Evolutionary conservation across 78 protist genomes (phyloP), one percentile per base, ranked within the genome.

Genomic region (Dictyostelium capitatum): DNA sequence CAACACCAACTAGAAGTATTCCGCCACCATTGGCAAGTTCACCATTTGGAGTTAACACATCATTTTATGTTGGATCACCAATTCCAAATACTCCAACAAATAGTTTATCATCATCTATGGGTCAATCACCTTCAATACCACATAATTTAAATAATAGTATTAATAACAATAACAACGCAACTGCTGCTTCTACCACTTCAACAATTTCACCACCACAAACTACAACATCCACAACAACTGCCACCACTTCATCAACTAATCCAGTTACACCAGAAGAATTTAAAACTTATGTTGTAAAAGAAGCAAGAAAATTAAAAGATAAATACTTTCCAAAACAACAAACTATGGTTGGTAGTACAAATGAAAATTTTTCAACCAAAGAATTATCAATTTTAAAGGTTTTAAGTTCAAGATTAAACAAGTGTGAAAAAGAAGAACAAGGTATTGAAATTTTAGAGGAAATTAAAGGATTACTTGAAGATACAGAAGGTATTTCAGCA

Each of bases 21-120:
- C 83, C 84, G n/a, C 93, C 93, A 78, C 93, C 93, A 6, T 32
- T 77, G 41, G 83, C 84, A 8, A 77, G 85, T 32, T 78, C 85
- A n/a, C 84, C 93, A 87, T 77, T 77, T 65, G 82, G 82, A 6
- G 32, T 50, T 5, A 77, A 77, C 37, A 25, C 56, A 1, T n/a
- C 79, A 46, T 87, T 87, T 70, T 87, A 77, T 87, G 92, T 85
- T 74, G 93, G 93, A 4, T 87, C 93, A n/a, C 93, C 93, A 20
- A 30, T 25, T 17, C 56, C 70, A 25, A 50, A 57, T 28, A 79
- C 83, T 19, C 93, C 93, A 64, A n/a, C 59, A 0, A 77, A 57
- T 20, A 73, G 79, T 23, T 30, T 17, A 30, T 70, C 54, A 25
- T 74, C 74, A 51, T 59, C 48, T 41, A 75, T 73, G 12, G 50